Evolutionary conservation across 1,284 basidiomycete species (phyloP).

Genomic region (Anthracocystis panici-leucophaei): DNA sequence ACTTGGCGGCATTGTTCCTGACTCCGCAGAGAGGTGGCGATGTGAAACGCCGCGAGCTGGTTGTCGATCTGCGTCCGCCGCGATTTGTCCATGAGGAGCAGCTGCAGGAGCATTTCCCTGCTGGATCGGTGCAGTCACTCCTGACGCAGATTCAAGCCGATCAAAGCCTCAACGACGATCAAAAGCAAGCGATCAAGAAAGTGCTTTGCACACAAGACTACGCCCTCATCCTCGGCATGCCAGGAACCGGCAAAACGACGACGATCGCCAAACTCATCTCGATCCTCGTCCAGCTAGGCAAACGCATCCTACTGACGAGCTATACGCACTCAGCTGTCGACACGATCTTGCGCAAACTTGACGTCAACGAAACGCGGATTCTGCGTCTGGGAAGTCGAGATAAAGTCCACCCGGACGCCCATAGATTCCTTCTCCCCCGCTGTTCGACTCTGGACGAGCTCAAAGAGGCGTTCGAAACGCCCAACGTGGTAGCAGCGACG

Average conservation of each 20-base stretch:
- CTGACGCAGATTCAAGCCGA: conserved; percentile 14
- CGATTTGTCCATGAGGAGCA: conserved; percentile 71
- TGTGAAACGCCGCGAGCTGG: conserved; percentile 75
- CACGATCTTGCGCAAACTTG: conserved; percentile 84
- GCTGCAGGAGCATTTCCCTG: not conserved
- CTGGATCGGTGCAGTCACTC: conserved; percentile 6
- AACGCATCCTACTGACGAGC: conserved; percentile 87
- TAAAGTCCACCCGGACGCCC: conserved; percentile 76
- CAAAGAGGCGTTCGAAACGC: conserved; percentile 82
- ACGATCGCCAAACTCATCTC: conserved; percentile 90
- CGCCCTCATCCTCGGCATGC: conserved; percentile 93
- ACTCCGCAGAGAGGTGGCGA: conserved; percentile 72
- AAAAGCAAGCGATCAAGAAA: conserved; percentile 79
- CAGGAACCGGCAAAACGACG: conserved; percentile 97
- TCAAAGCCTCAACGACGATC: conserved; percentile 78
- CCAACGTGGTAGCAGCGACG: conserved; percentile 94
- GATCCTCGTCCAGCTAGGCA: conserved; percentile 81
- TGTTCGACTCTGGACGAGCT: conserved; percentile 71
- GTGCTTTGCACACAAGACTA: conserved; percentile 88
- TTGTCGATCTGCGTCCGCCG: conserved; percentile 85
- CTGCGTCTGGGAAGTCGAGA: conserved; percentile 89
- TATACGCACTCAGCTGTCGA: conserved; percentile 99
- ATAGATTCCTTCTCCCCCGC: conserved; percentile 77
- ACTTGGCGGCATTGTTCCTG: conserved; percentile 89
- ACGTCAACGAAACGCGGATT: conserved; percentile 71